A percentile compares a stretch with the other conserved stretches of the same genome.
Evolutionary conservation across 75 land plant genomes (phyloP).

Genomic region (Pinus albicaulis): DNA sequence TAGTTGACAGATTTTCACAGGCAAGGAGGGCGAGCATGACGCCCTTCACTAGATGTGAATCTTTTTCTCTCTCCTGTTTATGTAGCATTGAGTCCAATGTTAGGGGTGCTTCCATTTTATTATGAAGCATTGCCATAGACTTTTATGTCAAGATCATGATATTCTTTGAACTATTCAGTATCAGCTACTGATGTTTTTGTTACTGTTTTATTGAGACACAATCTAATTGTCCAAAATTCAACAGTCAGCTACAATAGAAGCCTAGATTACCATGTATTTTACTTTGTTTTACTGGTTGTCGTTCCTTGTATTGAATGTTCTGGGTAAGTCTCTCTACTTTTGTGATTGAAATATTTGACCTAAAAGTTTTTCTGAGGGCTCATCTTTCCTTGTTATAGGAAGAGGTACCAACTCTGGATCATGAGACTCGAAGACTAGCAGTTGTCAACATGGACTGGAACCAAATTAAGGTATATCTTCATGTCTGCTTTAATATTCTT

Average conservation of each 20-base stretch:
- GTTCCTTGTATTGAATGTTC: neutral
- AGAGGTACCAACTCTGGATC: constrained; percentile 50
- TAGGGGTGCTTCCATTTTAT: neutral
- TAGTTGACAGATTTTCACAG: neutral
- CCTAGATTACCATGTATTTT: neutral
- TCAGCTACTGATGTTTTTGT: neutral
- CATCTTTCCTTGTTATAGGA: constrained; percentile 32
- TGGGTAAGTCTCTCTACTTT: neutral
- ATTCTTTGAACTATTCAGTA: neutral
- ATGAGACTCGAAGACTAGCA: constrained; percentile 73
- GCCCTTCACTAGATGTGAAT: neutral
- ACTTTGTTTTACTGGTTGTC: neutral
- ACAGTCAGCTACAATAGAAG: neutral
- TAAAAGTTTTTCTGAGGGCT: neutral
- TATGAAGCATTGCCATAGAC: too few species aligned
- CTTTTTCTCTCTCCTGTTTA: neutral
- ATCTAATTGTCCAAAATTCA: neutral
- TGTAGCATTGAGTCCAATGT: neutral
- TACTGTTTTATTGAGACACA: neutral
- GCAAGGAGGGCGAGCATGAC: neutral
- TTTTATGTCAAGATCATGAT: too few species aligned
- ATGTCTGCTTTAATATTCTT: neutral
- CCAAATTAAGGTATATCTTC: constrained; percentile 50
- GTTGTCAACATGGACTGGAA: constrained; percentile 89
- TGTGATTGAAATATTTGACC: neutral